Evolutionary conservation across 192 early-diverging fungal genomes (phyloP).

Genomic region (Geosiphon pyriformis): DNA sequence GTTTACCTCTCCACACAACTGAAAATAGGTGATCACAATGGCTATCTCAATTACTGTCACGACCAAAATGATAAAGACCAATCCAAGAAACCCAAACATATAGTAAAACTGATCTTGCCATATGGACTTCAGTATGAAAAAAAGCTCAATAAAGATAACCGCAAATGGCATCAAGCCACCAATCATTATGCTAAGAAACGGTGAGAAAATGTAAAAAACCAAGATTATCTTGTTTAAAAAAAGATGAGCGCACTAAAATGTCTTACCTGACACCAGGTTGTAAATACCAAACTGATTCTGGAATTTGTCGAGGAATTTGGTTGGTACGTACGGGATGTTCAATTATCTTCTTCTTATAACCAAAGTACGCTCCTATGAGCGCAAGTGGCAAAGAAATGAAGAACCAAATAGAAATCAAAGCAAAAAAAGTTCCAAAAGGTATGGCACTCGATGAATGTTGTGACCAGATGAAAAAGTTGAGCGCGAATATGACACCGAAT

Average conservation of each 20-base stretch:
- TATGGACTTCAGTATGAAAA: slow-evolving; percentile 63
- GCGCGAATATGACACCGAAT: slow-evolving; percentile 57
- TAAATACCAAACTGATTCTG: slow-evolving; percentile 73
- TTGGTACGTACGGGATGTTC: slow-evolving; percentile 86
- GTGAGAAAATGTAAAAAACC: background rate
- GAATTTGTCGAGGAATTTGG: slow-evolving; percentile 89
- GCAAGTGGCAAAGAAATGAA: slow-evolving; percentile 73
- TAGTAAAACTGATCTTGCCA: slow-evolving; percentile 67
- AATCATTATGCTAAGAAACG: slow-evolving; percentile 29
- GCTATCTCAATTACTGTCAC: slow-evolving; percentile 55
- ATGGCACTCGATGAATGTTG: slow-evolving; percentile 84
- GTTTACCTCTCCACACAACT: slow-evolving; percentile 50
- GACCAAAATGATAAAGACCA: slow-evolving; percentile 56
- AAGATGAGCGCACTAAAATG: background rate
- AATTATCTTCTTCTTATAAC: slow-evolving; percentile 67
- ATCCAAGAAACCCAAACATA: slow-evolving; percentile 54
- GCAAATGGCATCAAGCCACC: slow-evolving; percentile 56
- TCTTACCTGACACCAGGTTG: slow-evolving; percentile 30
- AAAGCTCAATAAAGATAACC: slow-evolving; percentile 68
- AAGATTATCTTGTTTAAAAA: background rate
- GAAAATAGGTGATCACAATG: slow-evolving; percentile 64
- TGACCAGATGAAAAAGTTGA: slow-evolving; percentile 86
- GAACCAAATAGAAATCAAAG: slow-evolving; percentile 76
- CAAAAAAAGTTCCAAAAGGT: slow-evolving; percentile 82
- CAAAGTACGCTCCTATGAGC: slow-evolving; percentile 82